Evolutionary conservation across 1,284 basidiomycete genomes (phyloP).

Genomic region (Marasmius sp.): DNA sequence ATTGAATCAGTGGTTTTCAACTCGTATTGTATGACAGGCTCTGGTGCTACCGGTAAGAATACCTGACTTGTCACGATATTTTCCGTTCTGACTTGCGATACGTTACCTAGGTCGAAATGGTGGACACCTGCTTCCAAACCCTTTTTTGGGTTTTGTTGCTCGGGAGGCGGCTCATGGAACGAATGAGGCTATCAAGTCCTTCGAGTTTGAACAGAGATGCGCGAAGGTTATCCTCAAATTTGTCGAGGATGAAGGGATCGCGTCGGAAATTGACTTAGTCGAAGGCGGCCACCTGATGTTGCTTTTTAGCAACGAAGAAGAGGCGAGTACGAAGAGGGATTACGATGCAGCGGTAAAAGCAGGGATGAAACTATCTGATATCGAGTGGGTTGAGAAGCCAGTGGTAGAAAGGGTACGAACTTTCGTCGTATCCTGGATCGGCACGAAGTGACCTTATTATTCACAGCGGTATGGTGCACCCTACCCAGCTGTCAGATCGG

Average conservation of each 20-base stretch:
- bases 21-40: slow-evolving; percentile 44
- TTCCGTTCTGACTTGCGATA: neutral
- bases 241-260: slow-evolving; percentile 43
- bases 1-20: neutral
- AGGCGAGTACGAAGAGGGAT: slow-evolving; percentile 38
- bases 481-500: slow-evolving; percentile 49
- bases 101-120: slow-evolving; percentile 64
- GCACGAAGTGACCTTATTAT: neutral
- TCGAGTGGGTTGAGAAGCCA: slow-evolving; percentile 48
- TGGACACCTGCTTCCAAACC: slow-evolving; percentile 65
- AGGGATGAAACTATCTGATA: slow-evolving; percentile 46
- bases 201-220: slow-evolving; percentile 61
- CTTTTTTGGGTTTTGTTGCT: slow-evolving; percentile 45
- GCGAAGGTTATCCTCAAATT: slow-evolving; percentile 48
- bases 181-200: slow-evolving; percentile 54
- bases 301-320: slow-evolving; percentile 47
- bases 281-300: slow-evolving; percentile 56
- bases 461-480: slow-evolving; percentile 54
- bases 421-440: neutral
- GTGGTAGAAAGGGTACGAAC: slow-evolving; percentile 47
- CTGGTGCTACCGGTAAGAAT: slow-evolving; percentile 74
- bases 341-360: slow-evolving; percentile 53
- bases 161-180: slow-evolving; percentile 42
- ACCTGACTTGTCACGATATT: neutral
- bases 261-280: slow-evolving; percentile 60